These are phyloP conservation scores for Rhizopogon vulgaris DNA, from an alignment of 768 basidiomycete species.

Conservation along the genomic window DNA sequence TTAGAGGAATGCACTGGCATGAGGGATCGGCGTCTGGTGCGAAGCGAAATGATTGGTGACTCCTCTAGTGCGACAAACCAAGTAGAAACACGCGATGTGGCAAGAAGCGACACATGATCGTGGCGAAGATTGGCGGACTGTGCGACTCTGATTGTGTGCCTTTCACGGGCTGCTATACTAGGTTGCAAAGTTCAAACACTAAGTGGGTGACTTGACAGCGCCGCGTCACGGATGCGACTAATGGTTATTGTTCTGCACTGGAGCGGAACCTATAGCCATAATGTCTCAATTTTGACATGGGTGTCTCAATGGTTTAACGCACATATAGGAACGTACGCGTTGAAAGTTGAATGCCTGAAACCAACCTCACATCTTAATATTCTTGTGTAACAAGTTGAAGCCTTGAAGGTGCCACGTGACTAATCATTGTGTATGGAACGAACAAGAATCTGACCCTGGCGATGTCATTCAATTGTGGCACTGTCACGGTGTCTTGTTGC, in stretches of 20 bases:
- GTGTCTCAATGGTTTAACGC: not conserved
- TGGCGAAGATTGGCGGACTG: slow-evolving; percentile 17
- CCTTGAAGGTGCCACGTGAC: not conserved
- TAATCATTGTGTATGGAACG: not conserved
- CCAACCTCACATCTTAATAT: not conserved
- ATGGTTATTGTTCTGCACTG: not conserved
- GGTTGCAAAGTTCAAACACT: not conserved
- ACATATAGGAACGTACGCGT: not conserved
- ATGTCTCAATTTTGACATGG: not conserved
- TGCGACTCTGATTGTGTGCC: slow-evolving; percentile 12
- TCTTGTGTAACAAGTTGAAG: not conserved
- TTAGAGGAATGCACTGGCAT: not conserved
- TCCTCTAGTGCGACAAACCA: slow-evolving; percentile 6
- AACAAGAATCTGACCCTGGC: not conserved
- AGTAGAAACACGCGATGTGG: slow-evolving; percentile 5
- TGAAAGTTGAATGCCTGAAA: not conserved
- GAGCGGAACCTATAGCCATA: not conserved
- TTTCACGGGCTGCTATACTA: not conserved
- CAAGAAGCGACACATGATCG: slow-evolving; percentile 10
- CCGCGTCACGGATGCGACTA: not conserved
- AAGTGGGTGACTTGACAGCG: not conserved
- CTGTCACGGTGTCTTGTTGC: not conserved
- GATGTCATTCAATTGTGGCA: not conserved
- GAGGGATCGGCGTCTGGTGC: slow-evolving; percentile 9
- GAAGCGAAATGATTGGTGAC: slow-evolving; percentile 11